Evolutionary conservation across 1,139 yeast genomes (phyloP).

Genomic region (Kodamaea alishanica): DNA sequence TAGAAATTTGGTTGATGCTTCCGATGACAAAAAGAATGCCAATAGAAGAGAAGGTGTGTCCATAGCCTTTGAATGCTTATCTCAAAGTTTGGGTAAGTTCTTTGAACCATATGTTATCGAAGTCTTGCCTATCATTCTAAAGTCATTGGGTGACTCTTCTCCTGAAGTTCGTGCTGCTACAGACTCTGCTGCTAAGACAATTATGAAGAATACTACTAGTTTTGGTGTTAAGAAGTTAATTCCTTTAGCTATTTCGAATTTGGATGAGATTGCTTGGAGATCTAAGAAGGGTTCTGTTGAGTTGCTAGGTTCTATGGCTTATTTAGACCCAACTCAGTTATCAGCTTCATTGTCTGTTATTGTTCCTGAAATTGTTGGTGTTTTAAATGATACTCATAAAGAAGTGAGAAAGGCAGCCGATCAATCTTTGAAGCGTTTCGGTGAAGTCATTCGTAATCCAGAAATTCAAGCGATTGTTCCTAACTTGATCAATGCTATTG

Average conservation of each 20-base stretch:
- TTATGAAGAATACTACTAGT: constrained; percentile 90
- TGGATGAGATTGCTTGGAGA: constrained; percentile 94
- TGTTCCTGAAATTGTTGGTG: constrained; percentile 95
- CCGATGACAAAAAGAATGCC: constrained; percentile 80
- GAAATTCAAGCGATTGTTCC: constrained; percentile 93
- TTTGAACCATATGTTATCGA: constrained; percentile 96
- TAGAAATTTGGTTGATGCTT: constrained; percentile 73
- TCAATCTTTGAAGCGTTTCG: constrained; percentile 81
- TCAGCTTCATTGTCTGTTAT: constrained; percentile 84
- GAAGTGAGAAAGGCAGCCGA: constrained; percentile 97
- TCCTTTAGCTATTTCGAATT: constrained; percentile 81
- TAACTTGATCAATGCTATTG: constrained; percentile 83
- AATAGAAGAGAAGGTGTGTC: constrained; percentile 85
- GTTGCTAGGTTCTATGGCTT: constrained; percentile 95
- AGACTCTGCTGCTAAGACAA: constrained; percentile 76
- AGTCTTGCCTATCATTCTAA: constrained; percentile 74
- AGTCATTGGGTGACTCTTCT: constrained; percentile 77
- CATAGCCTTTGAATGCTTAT: constrained; percentile 79
- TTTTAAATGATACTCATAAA: constrained; percentile 89
- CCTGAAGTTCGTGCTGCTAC: constrained; percentile 90
- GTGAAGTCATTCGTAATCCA: constrained; percentile 96
- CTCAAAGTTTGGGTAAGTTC: constrained; percentile 65
- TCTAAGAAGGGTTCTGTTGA: constrained; percentile 97
- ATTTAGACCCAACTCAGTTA: constrained; percentile 89
- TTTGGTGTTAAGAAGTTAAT: constrained; percentile 88